Base-by-base conservation (phyloP, 2,329 filamentous ascomycete species). In the Pezizomycotina sp. region DNA sequence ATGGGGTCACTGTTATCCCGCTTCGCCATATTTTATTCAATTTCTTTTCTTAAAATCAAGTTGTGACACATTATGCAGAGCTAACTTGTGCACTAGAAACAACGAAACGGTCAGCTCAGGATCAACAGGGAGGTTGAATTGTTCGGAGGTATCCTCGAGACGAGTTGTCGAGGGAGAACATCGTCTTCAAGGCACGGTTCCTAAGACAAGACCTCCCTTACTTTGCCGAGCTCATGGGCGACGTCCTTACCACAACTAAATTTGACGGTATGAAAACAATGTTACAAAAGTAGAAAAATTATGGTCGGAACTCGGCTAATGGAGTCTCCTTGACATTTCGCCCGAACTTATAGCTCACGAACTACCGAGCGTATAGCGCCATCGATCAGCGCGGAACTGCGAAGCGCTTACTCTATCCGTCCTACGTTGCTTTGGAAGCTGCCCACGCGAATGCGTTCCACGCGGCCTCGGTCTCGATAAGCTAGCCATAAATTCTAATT, bases 71-170 rank as follows among this genome's bases (percentile, higher is more conserved):
- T n/a, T 26, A 33, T 21, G 39, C n/a, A n/a, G n/a, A n/a, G n/a
- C n/a, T n/a, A n/a, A n/a, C n/a, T n/a, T n/a, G n/a, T n/a, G n/a
- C n/a, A n/a, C n/a, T n/a, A n/a, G n/a, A n/a, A n/a, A n/a, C n/a
- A n/a, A n/a, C n/a, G n/a, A n/a, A 31, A 27, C 34, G 89, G 60
- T 89, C 84, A 50, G 81, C 81, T 41, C 55, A 80, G 84, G 58
- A 92, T 98, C 60, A 78, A 76, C 56, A 79, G 89, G 65, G 89
- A 98, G 66, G 72, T 81, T 54, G 89, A 98, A 64, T 77, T 98
- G 45, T 74, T 98, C 48, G 89, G 91, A 58, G 82, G 82, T 54
- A 75, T 86, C 71, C 74, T 95, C 63, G 69, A 65, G 52, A 68
- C 86, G 49, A 81, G 79, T 61, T 93, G 64, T 84, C 82, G 53